Base-by-base conservation (phyloP, 495 filamentous ascomycete genomes). In the Penicillium macrosclerotiorum region DNA sequence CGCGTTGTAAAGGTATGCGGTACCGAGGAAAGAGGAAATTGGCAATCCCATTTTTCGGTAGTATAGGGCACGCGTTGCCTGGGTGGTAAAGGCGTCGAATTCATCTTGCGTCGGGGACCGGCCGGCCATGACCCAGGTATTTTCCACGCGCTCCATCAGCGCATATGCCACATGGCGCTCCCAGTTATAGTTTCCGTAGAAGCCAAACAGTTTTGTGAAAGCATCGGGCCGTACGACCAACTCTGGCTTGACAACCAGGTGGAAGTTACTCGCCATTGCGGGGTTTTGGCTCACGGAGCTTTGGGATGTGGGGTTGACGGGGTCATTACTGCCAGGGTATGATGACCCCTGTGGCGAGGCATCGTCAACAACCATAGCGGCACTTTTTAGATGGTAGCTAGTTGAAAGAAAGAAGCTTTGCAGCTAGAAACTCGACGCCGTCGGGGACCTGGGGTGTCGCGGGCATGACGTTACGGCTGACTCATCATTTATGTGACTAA, bases 81-180 rank as follows among this genome's bases (percentile, higher is more conserved):
- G 49, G 16, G 48, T 46, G n/a, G 59, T 52, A 18, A 65, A 49
- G 5, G 59, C 62, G 49, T 73, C 67, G 9, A 71, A n/a, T 35
- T 73, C 70, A 5, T 56, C 49, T 38, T 73, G 70, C 4, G 60
- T 67, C 1, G 55, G 53, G 7, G 39, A 13, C 11, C 70, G 68
- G 8, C 54, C 52, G 3, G 62, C 35, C 0, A 64, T 2, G 2
- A 54, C 37, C 26, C 52, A 55, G 6, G 36, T 25, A 12, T 44
- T 53, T 13, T 62, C 56, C 1, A 67, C 31, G 4, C 58, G 57
- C 5, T 41, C 20, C 0, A 33, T 33, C 18, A 64, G 9, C 2
- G 20, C 40, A 8, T 13, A 22, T 16, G 39, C 44, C 0, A 63
- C 22, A 19, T 29, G 39, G 8, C 33, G 22, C 19, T 49, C 37